These are phyloP conservation scores for Coemansia sp. DNA, from an alignment of 192 early-diverging fungal species.

Conservation along the genomic window DNA sequence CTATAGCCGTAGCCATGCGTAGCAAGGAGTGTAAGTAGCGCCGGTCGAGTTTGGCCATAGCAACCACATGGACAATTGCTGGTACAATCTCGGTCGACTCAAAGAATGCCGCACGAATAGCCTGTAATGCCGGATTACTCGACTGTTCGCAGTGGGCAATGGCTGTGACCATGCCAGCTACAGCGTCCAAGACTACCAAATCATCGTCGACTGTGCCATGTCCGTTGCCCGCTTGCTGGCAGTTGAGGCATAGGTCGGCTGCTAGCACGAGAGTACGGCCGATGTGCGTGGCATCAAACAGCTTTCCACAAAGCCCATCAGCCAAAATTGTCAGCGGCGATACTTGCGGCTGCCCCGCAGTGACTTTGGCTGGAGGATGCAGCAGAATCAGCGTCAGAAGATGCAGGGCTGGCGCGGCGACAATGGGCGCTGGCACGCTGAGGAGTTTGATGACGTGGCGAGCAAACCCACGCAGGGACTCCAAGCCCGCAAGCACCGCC, in stretches of 20 bases:
- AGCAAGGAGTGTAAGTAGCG: slow-evolving; percentile 36
- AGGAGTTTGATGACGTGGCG: slow-evolving; percentile 42
- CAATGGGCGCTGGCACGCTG: slow-evolving; percentile 25
- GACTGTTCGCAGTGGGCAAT: slow-evolving; percentile 1
- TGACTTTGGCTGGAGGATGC: not conserved
- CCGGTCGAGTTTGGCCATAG: slow-evolving; percentile 29
- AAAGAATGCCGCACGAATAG: not conserved
- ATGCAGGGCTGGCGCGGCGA: slow-evolving; percentile 42
- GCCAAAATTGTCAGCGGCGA: slow-evolving; percentile 23
- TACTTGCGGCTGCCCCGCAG: not conserved
- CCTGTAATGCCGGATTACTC: not conserved
- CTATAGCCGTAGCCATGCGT: slow-evolving; percentile 14
- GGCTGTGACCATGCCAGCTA: slow-evolving; percentile 20
- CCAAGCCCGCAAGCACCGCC: not conserved
- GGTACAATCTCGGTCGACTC: slow-evolving; percentile 18
- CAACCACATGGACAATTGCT: slow-evolving; percentile 25
- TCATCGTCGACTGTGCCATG: slow-evolving; percentile 8
- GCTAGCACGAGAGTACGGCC: slow-evolving; percentile 34
- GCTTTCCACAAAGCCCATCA: slow-evolving; percentile 30
- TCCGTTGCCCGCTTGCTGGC: slow-evolving; percentile 12
- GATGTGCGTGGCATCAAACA: slow-evolving; percentile 43
- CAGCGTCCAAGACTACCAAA: slow-evolving; percentile 27
- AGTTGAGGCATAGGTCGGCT: slow-evolving; percentile 44
- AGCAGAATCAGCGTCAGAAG: slow-evolving; percentile 37
- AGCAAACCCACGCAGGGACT: slow-evolving; percentile 19